Base-by-base conservation (phyloP, 1,284 basidiomycete species). In the Cryptococcus sp. region DNA sequence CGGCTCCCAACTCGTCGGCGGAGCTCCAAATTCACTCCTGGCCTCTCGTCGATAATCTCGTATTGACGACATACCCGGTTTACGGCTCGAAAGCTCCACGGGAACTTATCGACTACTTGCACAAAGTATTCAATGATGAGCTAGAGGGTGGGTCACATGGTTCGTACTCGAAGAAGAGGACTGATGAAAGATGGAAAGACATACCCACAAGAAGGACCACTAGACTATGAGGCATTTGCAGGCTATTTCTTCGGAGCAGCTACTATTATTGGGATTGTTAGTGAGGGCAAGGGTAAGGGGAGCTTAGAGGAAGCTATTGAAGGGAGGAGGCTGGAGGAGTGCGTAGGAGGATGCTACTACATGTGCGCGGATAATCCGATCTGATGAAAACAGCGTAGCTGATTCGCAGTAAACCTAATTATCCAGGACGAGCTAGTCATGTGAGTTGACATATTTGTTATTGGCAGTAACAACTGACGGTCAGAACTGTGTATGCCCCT, bases 381-480 rank as follows among this genome's bases (percentile, higher is more conserved):
- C 16, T 9, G 50, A 28, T 18, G 24, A 18, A 34, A 7, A 3
- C 3, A 23, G 7, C n/a, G 19, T 39, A 21, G 23, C 36, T 51
- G 41, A 48, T 46, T 53, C 59, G 85, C 81, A 81, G 91, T 55
- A 93, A 92, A 75, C 88, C 89, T 34, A 92, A 92, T 72, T 92
- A 93, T 75, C 89, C 88, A 2, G 91, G 91, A n/a, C 81, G 91
- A 54, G 89, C 88, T 3, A 91, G 88, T 36, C 91, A 93, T 79
- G 88, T 91, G 65, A 78, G 87, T 79, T 1, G 16, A 4, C n/a
- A n/a, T n/a, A n/a, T n/a, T n/a, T n/a, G n/a, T n/a, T n/a, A n/a
- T n/a, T n/a, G n/a, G n/a, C n/a, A n/a, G n/a, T n/a, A n/a, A n/a
- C n/a, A 19, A n/a, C 16, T 19, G 5, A 25, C 5, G 1, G 21